A percentile compares a stretch with the other conserved stretches of the same genome.
phyloP scores from a whole-genome alignment of 805 yeast genomes.

The Kodamaea neixiangensis region DNA sequence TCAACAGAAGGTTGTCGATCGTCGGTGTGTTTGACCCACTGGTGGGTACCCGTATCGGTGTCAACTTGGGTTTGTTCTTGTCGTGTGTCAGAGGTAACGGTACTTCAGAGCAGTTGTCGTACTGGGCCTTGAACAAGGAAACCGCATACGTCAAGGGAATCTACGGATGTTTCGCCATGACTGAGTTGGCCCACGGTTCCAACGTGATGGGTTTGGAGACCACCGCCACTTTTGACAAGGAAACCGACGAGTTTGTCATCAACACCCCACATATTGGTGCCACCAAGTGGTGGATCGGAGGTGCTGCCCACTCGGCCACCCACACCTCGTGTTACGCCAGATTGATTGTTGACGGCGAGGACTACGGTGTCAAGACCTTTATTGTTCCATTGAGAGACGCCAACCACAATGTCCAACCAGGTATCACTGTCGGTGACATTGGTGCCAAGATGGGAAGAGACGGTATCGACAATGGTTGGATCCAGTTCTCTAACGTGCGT shows the following conservation, averaged over 20 bases:
- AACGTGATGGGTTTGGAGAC: conserved; percentile 62
- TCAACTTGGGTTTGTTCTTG: conserved; percentile 83
- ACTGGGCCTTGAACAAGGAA: conserved; percentile 78
- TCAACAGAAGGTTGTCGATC: conserved; percentile 59
- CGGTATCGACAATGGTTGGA: conserved; percentile 97
- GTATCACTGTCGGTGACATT: conserved; percentile 85
- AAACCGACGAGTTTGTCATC: conserved; percentile 66
- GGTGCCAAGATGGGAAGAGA: conserved; percentile 96
- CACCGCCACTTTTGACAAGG: conserved; percentile 68
- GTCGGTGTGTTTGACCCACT: conserved; percentile 75
- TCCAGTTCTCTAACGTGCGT: conserved; percentile 80
- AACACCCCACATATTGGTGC: conserved; percentile 91
- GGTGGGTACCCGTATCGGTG: conserved; percentile 79
- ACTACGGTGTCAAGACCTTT: conserved; percentile 90
- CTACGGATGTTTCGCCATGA: conserved; percentile 63
- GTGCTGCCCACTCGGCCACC: conserved; percentile 93
- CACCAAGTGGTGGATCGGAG: conserved; percentile 99
- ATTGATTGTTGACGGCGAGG: conserved; percentile 75
- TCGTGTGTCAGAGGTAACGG: conserved; percentile 86
- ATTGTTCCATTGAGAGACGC: conserved; percentile 86
- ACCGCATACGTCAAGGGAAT: conserved; percentile 59
- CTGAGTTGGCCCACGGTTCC: conserved; percentile 73
- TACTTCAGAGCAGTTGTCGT: conserved; percentile 76
- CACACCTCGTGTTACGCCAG: conserved; percentile 87
- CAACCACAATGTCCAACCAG: conserved; percentile 72